Conservation (phyloP, 225 moss, liverwort and hornwort genomes). For the Thuidium tamariscinum region DNA sequence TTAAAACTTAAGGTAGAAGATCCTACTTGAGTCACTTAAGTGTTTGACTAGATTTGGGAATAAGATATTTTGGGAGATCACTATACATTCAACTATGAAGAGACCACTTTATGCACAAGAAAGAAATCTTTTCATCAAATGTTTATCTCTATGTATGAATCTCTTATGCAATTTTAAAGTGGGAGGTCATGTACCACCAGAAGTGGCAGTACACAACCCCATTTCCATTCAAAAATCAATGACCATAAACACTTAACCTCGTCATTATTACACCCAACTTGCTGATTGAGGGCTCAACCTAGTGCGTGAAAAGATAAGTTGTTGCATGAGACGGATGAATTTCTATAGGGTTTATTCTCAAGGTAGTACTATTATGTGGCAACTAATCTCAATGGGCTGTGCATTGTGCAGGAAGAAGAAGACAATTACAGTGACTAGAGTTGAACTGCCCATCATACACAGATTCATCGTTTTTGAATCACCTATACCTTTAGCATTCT, state of each 20-base stretch:
- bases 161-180: neutral
- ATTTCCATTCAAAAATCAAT: neutral
- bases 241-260: no score
- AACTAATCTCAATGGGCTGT: neutral
- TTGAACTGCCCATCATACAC: neutral
- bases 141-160: neutral
- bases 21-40: no score
- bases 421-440: neutral
- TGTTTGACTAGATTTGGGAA: neutral
- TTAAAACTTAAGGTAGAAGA: neutral
- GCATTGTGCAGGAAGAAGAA: slow-evolving; percentile 8
- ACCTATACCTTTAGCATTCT: neutral
- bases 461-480: neutral
- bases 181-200: neutral
- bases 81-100: neutral
- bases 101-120: neutral
- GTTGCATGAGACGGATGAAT: neutral
- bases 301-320: neutral
- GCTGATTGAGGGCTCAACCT: neutral
- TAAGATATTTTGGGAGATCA: neutral
- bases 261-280: neutral
- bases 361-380: neutral
- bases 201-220: neutral
- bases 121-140: neutral
- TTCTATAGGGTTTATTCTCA: neutral